Conservation (phyloP, 2,329 filamentous ascomycete genomes). For the Calonectria pseudoturangicola region DNA sequence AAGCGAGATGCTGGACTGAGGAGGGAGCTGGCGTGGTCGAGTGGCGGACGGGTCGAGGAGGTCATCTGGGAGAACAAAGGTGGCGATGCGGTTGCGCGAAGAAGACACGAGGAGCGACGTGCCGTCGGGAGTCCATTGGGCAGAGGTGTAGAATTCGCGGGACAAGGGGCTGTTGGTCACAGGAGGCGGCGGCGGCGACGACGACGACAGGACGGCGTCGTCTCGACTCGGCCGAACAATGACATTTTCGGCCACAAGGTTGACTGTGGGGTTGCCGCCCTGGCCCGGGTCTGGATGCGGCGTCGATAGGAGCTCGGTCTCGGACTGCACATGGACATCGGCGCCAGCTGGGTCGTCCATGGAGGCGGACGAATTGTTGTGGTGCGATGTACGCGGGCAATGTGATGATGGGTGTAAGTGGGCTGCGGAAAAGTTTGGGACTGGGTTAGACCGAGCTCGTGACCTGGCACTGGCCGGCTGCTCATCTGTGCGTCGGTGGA, state of each 20-base stretch:
- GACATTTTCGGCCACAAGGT: slow-evolving; percentile 47
- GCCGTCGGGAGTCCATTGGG: slow-evolving; percentile 74
- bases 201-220: slow-evolving; percentile 20
- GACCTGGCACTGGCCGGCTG: slow-evolving; percentile 15
- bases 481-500: slow-evolving; percentile 23
- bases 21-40: slow-evolving; percentile 59
- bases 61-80: slow-evolving; percentile 74
- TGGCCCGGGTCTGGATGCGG: slow-evolving; percentile 29
- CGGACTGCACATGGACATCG: slow-evolving; percentile 31
- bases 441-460: slow-evolving; percentile 29
- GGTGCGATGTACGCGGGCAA: slow-evolving; percentile 37
- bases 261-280: slow-evolving; percentile 40
- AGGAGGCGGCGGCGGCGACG: background rate
- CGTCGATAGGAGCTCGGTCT: slow-evolving; percentile 19
- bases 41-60: slow-evolving; percentile 66
- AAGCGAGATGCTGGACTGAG: slow-evolving; percentile 70
- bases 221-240: slow-evolving; percentile 38
- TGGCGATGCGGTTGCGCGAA: slow-evolving; percentile 72
- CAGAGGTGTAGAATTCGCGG: slow-evolving; percentile 60
- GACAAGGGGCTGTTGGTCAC: slow-evolving; percentile 20
- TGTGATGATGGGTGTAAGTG: slow-evolving; percentile 10
- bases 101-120: slow-evolving; percentile 74
- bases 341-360: slow-evolving; percentile 47
- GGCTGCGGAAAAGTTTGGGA: slow-evolving; percentile 29
- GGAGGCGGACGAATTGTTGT: slow-evolving; percentile 44